Evolutionary conservation across 164 flowering plant species (phyloP).

Genomic region (Santalum album): DNA sequence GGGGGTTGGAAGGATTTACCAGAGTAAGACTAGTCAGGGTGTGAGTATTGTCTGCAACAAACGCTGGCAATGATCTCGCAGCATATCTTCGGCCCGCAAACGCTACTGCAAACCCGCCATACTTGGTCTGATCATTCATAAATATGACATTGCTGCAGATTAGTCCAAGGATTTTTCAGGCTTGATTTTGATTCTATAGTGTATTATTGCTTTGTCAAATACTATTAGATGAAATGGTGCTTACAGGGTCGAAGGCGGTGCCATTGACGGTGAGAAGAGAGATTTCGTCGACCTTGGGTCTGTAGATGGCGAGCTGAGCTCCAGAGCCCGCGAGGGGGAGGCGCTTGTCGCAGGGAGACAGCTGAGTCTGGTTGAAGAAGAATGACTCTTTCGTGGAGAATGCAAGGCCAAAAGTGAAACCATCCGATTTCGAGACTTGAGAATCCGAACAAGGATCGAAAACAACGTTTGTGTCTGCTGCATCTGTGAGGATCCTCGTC

Average conservation of each 20-base stretch:
- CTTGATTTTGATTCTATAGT: too few species aligned
- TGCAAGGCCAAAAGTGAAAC: constrained; percentile 41
- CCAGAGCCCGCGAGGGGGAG: constrained; percentile 16
- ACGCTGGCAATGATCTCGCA: constrained; percentile 53
- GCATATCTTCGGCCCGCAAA: constrained; percentile 77
- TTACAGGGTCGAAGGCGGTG: neutral
- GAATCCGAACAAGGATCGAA: constrained; percentile 38
- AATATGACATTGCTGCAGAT: neutral
- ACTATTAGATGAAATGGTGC: too few species aligned
- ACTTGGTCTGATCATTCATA: constrained; percentile 15
- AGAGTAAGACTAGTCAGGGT: constrained; percentile 56
- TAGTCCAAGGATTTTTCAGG: too few species aligned
- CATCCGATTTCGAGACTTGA: constrained; percentile 27
- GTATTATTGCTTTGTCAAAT: too few species aligned
- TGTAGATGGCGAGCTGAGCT: constrained; percentile 29
- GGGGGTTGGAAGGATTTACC: constrained; percentile 26
- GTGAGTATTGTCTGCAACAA: constrained; percentile 39
- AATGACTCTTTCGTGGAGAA: constrained; percentile 32
- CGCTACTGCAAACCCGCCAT: constrained; percentile 62
- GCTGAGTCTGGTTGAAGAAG: constrained; percentile 27
- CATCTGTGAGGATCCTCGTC: constrained; percentile 3
- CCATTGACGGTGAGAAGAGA: neutral
- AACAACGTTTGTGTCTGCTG: constrained; percentile 25
- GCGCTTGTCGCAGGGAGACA: constrained; percentile 42
- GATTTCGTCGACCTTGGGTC: constrained; percentile 10